Percentiles rank a stretch among this genome's conserved stretches.
Evolutionary conservation across 768 basidiomycete genomes (phyloP).

Genomic region (Pleurotus ostreatus): DNA sequence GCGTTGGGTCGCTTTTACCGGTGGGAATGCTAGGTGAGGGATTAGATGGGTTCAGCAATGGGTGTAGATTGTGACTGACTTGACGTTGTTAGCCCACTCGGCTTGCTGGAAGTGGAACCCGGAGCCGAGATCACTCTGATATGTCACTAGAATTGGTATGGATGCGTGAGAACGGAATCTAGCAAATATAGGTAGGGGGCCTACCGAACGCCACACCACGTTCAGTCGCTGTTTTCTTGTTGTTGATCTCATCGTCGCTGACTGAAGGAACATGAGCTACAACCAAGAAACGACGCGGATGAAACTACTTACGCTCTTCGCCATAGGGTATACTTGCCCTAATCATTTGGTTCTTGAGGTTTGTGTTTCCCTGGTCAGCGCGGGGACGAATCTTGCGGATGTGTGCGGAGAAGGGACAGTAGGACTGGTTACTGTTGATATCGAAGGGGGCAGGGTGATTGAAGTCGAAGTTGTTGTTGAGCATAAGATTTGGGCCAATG

Average conservation of each 20-base stretch:
- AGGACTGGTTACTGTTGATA: neutral
- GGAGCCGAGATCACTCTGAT: neutral
- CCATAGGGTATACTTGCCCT: conserved; percentile 4
- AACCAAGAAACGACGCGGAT: neutral
- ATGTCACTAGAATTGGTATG: neutral
- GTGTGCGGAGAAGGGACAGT: neutral
- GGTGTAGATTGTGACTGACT: neutral
- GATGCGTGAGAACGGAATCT: neutral
- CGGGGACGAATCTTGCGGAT: conserved; percentile 4
- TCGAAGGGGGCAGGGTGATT: conserved; percentile 2
- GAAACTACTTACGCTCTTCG: neutral
- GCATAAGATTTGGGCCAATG: neutral
- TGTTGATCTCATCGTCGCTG: neutral
- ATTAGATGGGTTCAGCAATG: neutral
- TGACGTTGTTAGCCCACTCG: neutral
- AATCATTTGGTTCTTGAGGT: neutral
- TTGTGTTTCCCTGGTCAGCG: neutral
- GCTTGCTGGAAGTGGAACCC: neutral
- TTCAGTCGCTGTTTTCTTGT: neutral
- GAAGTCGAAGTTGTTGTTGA: conserved; percentile 7
- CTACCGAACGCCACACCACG: conserved; percentile 2
- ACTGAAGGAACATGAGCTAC: neutral
- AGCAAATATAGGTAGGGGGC: neutral
- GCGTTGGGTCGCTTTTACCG: conserved; percentile 1
- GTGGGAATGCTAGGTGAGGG: neutral